Evolutionary conservation across 2,329 filamentous ascomycete genomes (phyloP), one percentile per base, ranked within the genome.

Genomic region (Colletotrichum gloeosporioides): DNA sequence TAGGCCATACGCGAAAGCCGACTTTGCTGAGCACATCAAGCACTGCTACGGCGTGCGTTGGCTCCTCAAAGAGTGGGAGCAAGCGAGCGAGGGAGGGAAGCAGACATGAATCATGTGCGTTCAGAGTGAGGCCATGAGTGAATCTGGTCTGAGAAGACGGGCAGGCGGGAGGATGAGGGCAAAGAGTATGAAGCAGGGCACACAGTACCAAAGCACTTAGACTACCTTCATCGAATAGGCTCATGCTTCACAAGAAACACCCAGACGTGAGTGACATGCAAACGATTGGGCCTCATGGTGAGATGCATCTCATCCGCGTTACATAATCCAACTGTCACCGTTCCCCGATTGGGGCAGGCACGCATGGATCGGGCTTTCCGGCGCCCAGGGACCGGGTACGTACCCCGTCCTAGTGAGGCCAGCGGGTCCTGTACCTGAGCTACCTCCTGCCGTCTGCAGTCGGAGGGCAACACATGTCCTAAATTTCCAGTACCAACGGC

Each of bases 31-130:
- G 34, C 81, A 82, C 59, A 70, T 77, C 55, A 63, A 73, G 15
- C 57, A 78, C 66, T 82, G 80, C 65, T 79, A 82, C 65, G 81
- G 81, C 15, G 79, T 34, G 36, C 68, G 53, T 49, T 39, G 25
- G 27, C 68, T 44, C 5, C 68, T 70, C 29, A 32, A 10, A 15
- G 18, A 70, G 12, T 62, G 55, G 34, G 55, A 29, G 29, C 32
- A 61, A 12, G 53, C 59, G n/a, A 29, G 32, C 55, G 55, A 63
- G 59, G 18, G 13, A 31, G 16, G 16, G 29, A 36, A 36, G 59
- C 13, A 36, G 31, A 22, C 44, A 53, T 53, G 44, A 53, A 53
- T 53, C n/a, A 53, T 49, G 39, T n/a, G 18, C 9, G 39, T 18
- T 49, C 18, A 9, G 22, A 53, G 10, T 22, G 44, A 22, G 44